Evolutionary conservation across 345 rosid genomes (phyloP).

Genomic region (Eucalyptus pauciflora): DNA sequence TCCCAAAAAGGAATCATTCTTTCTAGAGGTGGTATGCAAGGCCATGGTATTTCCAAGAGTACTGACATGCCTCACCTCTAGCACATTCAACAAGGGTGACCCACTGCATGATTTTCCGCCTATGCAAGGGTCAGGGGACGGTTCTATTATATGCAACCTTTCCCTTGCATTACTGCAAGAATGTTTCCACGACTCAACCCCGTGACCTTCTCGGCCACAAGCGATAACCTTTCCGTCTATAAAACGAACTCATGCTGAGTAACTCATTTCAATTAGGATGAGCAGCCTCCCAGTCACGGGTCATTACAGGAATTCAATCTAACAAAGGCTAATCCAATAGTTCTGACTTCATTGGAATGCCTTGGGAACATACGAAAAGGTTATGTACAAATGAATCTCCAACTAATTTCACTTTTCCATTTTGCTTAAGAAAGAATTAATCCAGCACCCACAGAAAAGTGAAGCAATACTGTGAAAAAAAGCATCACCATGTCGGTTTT

Average conservation of each 20-base stretch:
- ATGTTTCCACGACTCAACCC: not conserved
- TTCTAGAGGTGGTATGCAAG: not conserved
- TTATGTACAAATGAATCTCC: not conserved
- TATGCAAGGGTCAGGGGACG: not conserved
- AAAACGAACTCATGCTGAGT: not conserved
- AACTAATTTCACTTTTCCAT: not conserved
- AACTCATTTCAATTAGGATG: not conserved
- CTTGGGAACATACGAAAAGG: not conserved
- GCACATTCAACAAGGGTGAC: not conserved
- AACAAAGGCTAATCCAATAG: not conserved
- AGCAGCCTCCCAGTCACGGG: not conserved
- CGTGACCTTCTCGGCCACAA: not conserved
- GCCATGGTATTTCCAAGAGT: not conserved
- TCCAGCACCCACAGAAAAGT: not conserved
- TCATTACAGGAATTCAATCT: not conserved
- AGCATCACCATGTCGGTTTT: not conserved
- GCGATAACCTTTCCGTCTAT: not conserved
- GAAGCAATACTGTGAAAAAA: not conserved
- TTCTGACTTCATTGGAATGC: not conserved
- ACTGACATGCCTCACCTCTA: not conserved
- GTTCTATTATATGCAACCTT: not conserved
- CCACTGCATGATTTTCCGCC: not conserved
- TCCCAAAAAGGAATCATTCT: not conserved
- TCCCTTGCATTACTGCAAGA: not conserved
- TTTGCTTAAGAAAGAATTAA: not conserved